These are phyloP conservation scores for Mycena olivaceomarginata DNA, from an alignment of 768 basidiomycete genomes.

Conservation along the genomic window DNA sequence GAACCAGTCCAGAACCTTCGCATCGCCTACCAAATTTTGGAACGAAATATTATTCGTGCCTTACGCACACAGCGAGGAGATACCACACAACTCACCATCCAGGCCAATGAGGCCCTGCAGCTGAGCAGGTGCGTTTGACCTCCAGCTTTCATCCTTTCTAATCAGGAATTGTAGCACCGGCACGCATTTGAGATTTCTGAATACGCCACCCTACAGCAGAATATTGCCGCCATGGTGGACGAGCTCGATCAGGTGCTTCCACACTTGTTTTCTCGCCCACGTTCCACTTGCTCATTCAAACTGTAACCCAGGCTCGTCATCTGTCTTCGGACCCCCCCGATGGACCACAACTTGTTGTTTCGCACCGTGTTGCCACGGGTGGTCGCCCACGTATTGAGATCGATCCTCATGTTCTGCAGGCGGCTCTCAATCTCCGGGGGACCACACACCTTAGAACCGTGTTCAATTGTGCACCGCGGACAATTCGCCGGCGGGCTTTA, in stretches of 20 bases:
- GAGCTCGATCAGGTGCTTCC: not conserved
- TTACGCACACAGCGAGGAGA: not conserved
- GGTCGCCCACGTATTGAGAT: not conserved
- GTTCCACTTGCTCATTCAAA: not conserved
- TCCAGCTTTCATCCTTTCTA: not conserved
- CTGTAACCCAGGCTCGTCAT: not conserved
- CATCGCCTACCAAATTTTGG: not conserved
- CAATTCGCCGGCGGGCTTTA: not conserved
- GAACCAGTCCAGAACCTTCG: not conserved
- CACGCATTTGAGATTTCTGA: not conserved
- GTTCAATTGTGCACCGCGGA: not conserved
- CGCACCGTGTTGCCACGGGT: not conserved
- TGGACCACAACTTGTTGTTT: not conserved
- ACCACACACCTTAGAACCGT: not conserved
- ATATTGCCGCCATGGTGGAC: not conserved
- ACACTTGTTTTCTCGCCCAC: not conserved
- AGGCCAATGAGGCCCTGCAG: not conserved
- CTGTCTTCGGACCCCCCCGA: not conserved
- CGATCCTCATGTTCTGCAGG: not conserved
- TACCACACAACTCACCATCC: not conserved
- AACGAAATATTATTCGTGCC: not conserved
- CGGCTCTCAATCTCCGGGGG: not conserved
- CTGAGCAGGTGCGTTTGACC: not conserved
- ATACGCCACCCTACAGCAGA: not conserved
- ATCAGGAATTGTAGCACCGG: not conserved